Evolutionary conservation across 2,329 filamentous ascomycete genomes (phyloP).

Genomic region (Hawksworthiomyces lignivorus): DNA sequence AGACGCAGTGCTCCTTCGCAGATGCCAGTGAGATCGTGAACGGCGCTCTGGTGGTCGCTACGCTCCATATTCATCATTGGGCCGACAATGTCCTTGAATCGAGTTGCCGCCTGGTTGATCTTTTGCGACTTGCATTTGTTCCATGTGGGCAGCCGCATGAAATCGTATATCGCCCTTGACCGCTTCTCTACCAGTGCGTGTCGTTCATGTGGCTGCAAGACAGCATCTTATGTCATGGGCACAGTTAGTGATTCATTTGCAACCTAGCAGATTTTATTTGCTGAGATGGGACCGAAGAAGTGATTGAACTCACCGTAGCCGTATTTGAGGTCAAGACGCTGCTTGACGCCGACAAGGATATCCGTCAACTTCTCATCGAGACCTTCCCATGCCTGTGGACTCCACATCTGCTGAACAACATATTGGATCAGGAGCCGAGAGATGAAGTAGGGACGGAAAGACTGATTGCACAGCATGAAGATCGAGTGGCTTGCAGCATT

Average conservation of each 20-base stretch:
- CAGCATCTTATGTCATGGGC: constrained; percentile 4
- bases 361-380: constrained; percentile 20
- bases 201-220: constrained; percentile 21
- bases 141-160: constrained; percentile 24
- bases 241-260: neutral
- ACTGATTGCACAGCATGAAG: constrained; percentile 24
- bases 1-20: constrained; percentile 35
- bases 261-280: no score
- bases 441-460: constrained; percentile 27
- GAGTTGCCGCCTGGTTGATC: constrained; percentile 16
- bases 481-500: constrained; percentile 25
- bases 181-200: constrained; percentile 29
- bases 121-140: constrained; percentile 17
- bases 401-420: constrained; percentile 27
- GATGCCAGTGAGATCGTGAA: constrained; percentile 34
- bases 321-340: constrained; percentile 12
- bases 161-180: constrained; percentile 24
- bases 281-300: no score
- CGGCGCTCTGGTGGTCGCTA: constrained; percentile 28
- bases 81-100: constrained; percentile 28
- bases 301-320: constrained; percentile 20
- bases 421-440: constrained; percentile 30
- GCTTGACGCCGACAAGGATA: constrained; percentile 16
- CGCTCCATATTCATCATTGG: constrained; percentile 36
- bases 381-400: constrained; percentile 25